phyloP scores from a whole-genome alignment of 305 asterid genomes.

The Caryopteris hybrid region DNA sequence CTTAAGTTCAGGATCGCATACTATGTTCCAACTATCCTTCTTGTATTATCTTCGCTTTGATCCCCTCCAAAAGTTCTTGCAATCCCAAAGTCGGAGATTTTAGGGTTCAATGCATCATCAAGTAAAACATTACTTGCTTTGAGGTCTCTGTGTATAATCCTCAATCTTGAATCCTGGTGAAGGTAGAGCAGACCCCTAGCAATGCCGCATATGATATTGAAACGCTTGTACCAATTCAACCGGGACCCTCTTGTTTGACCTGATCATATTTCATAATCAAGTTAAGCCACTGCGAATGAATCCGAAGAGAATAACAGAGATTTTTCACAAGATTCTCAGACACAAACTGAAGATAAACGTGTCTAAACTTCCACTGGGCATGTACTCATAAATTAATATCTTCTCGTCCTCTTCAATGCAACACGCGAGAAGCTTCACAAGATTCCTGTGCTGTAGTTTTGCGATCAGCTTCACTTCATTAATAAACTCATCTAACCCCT shows the following conservation, averaged over 20 bases:
- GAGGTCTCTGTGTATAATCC: conserved; percentile 49
- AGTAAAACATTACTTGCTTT: conserved; percentile 51
- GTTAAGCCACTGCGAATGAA: neutral
- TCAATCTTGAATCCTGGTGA: conserved; percentile 49
- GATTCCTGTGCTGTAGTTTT: conserved; percentile 55
- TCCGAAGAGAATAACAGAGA: neutral
- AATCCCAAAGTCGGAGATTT: conserved; percentile 52
- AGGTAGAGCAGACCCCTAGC: conserved; percentile 47
- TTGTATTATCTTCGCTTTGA: conserved; percentile 26
- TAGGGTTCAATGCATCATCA: conserved; percentile 34
- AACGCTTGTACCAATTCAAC: conserved; percentile 40
- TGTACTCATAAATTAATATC: conserved; percentile 42
- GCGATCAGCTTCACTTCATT: conserved; percentile 48
- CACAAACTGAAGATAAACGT: conserved; percentile 37
- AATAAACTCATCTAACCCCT: conserved; percentile 42
- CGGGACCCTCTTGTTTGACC: conserved; percentile 23
- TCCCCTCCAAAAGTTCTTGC: conserved; percentile 47
- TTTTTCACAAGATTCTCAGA: neutral
- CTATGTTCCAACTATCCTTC: conserved; percentile 42
- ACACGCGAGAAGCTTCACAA: conserved; percentile 50
- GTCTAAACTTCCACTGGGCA: conserved; percentile 44
- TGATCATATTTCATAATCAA: conserved; percentile 15
- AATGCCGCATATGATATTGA: conserved; percentile 41
- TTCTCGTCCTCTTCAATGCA: conserved; percentile 47
- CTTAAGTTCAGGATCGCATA: conserved; percentile 15